Evolutionary conservation across 2,329 filamentous ascomycete species (phyloP), one percentile per base, ranked within the genome.

Genomic region (Dactylonectria macrodidyma): DNA sequence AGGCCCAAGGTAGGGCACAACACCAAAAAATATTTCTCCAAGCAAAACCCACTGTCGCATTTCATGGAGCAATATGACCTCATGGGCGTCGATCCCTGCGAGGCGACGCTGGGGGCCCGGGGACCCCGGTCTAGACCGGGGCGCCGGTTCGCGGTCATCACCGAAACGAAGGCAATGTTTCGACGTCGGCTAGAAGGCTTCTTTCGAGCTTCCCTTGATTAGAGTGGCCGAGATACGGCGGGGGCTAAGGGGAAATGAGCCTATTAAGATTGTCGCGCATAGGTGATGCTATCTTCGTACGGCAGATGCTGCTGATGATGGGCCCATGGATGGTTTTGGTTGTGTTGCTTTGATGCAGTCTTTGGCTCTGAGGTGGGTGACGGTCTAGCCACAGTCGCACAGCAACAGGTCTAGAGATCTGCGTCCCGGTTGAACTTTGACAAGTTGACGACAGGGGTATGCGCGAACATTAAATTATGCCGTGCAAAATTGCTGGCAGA

Each of bases 1-100:
- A 24, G 36, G 30, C 38, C 30, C 34, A 38, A 59, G 26, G 26
- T 12, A 59, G 41, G 46, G 57, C n/a, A 51, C 19, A 33, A 19
- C 22, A 50, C 26, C 24, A 46, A 50, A 56, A 26, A 50, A 24
- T 30, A 30, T 38, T 54, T 36, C 47, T 57, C 48, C 30, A 59
- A 52, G 9, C 36, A 47, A 48, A 55, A 22, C 14, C 19, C 19
- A 34, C 14, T 33, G 33, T 58, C n/a, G 51, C n/a, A 57, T 58
- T 61, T 34, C 46, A 36, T 41, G 44, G 48, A 54, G 58, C 19
- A 36, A 60, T 38, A 75, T 75, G 73, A 75, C 73, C 73, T 75
- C 73, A 75, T 68, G 47, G 47, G 47, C 26, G 61, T 11, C 60
- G 62, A 74, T 65, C 55, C 47, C 46, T 59, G 61, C 46, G 19